Evolutionary conservation across 768 basidiomycete genomes (phyloP), one percentile per base, ranked within the genome.

Genomic region (Suillus variegatus): DNA sequence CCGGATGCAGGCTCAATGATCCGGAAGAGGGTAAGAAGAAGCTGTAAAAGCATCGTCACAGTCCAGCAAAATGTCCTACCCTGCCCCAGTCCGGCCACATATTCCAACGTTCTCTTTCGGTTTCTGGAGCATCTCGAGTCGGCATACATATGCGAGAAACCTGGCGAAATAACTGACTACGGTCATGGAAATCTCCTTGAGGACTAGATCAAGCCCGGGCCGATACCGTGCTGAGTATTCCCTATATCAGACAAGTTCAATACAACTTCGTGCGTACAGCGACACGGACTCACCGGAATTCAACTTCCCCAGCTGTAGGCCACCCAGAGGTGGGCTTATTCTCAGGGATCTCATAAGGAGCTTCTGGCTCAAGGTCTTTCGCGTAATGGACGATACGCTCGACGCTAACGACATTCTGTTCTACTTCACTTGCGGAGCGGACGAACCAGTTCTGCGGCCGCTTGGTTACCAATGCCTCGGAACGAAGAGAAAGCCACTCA

Each of bases 101-200:
- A 97, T 88, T n/a, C 97, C 97, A 55, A 97, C 86, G 76, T 95
- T 97, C 74, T 96, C 92, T 55, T 84, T 86, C 0, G 91, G 81
- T 70, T 86, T 81, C 90, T 92, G 60, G n/a, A 56, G 32, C 40
- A 46, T n/a, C 22, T 54, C 60, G 20, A 25, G 58, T 75, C 35
- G 68, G 56, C 12, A 25, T 20, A 6, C 62, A 44, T 46, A 13
- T 18, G 16, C 12, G 41, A 1, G 16, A n/a, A 69, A 41, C 60
- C 32, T 8, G 36, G 7, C 16, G 1, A 16, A 47, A 25, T 6
- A 8, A 66, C 84, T 63, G 68, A 91, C 91, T 70, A 95, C 88
- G 9, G 76, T 82, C 66, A 99, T 76, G 14, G 84, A 85, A 62
- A 98, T 83, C 36, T 89, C 83, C 68, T 86, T 90, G n/a, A 98